These are phyloP conservation scores for Micractinium conductrix DNA, from an alignment of 139 green algal genomes.

Conservation along the genomic window DNA sequence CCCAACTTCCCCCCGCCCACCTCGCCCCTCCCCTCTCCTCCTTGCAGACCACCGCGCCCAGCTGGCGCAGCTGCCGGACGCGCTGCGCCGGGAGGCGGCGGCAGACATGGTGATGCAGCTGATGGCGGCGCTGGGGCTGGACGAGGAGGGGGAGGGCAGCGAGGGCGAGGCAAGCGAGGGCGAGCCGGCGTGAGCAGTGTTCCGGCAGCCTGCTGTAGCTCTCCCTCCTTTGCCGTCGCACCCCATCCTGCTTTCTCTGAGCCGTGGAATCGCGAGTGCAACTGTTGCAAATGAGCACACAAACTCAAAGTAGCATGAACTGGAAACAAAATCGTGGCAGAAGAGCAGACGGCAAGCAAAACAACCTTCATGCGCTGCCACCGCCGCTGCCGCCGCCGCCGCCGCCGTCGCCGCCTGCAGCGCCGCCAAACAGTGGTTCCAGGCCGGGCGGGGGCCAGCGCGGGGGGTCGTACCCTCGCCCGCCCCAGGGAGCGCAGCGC, in stretches of 20 bases:
- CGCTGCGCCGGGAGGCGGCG: conserved; percentile 21
- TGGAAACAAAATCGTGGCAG: too few species aligned
- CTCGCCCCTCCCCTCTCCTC: background rate
- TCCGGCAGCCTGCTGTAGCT: background rate
- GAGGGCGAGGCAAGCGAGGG: background rate
- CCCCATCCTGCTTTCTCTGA: too few species aligned
- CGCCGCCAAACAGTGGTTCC: conserved; percentile 8
- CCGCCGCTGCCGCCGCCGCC: background rate
- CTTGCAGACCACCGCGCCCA: conserved; percentile 11
- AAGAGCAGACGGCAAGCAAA: too few species aligned
- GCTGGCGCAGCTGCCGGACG: conserved; percentile 20
- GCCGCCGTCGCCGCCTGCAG: background rate
- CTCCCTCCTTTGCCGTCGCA: background rate
- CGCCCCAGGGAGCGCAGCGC: conserved; percentile 77
- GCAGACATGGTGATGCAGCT: conserved; percentile 27
- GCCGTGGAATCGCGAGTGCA: too few species aligned
- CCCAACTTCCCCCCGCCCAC: background rate
- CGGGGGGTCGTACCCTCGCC: conserved; percentile 52
- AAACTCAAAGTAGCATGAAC: too few species aligned
- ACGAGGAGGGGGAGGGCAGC: conserved; percentile 16
- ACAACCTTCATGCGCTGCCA: too few species aligned
- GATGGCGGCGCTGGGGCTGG: conserved; percentile 28
- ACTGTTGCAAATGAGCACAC: too few species aligned
- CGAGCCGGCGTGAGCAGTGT: background rate
- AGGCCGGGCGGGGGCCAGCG: conserved; percentile 56